Conservation (phyloP, 1,139 yeast genomes). For the Wickerhamiella infanticola region DNA sequence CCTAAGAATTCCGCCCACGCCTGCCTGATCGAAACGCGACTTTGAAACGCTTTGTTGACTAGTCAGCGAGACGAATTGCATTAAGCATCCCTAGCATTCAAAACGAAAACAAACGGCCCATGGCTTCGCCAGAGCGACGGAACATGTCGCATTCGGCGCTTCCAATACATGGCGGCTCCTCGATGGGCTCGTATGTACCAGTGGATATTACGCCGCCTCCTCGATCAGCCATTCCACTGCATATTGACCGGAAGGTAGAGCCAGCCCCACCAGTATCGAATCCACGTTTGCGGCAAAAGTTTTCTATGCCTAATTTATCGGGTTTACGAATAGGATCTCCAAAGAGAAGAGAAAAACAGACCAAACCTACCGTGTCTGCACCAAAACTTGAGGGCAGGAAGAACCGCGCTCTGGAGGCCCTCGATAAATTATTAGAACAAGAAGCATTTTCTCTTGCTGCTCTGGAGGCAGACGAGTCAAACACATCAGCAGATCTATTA, state of each 20-base stretch:
- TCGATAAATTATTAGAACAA: neutral
- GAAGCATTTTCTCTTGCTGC: neutral
- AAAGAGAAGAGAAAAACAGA: neutral
- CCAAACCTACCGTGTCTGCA: neutral
- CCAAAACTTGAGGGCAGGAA: neutral
- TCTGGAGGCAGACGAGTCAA: neutral
- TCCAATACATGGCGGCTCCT: neutral
- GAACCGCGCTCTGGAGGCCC: neutral
- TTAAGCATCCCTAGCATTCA: neutral
- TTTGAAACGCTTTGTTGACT: neutral
- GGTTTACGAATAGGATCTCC: neutral
- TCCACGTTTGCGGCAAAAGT: neutral
- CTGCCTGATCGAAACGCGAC: neutral
- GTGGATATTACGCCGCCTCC: neutral
- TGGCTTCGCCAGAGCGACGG: neutral
- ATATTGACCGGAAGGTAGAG: neutral
- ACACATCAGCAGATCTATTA: neutral
- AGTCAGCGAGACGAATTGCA: neutral
- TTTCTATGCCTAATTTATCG: neutral
- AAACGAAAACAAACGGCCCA: neutral
- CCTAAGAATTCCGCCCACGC: neutral
- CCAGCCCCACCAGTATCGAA: neutral
- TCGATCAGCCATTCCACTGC: neutral
- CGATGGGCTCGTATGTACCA: neutral
- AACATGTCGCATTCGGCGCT: conserved; percentile 1